phyloP scores from a whole-genome alignment of 2,329 filamentous ascomycete genomes.

The Pseudogymnoascus sp. region DNA sequence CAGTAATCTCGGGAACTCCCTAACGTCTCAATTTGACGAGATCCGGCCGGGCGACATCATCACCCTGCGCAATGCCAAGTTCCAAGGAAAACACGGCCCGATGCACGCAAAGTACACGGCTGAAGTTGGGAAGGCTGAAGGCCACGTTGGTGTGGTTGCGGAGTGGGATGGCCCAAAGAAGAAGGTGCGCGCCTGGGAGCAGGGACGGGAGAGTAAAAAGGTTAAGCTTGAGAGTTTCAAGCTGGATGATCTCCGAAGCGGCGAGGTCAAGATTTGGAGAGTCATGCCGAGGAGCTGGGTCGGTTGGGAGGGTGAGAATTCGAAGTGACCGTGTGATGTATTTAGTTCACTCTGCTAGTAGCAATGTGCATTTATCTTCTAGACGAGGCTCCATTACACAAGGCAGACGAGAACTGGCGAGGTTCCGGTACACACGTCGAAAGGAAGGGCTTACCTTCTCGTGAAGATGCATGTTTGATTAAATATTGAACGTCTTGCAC shows the following conservation, averaged over 20 bases:
- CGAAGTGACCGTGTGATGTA: constrained; percentile 21
- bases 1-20: constrained; percentile 88
- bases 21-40: constrained; percentile 81
- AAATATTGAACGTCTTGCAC: neutral
- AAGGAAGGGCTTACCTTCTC: too few relatives aligned
- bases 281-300: constrained; percentile 90
- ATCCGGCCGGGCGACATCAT: constrained; percentile 91
- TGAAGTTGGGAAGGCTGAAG: constrained; percentile 75
- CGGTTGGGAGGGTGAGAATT: constrained; percentile 65
- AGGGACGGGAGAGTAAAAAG: constrained; percentile 87
- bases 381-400: neutral
- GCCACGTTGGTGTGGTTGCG: constrained; percentile 82
- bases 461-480: neutral
- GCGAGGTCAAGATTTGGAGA: constrained; percentile 95
- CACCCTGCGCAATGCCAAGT: constrained; percentile 82
- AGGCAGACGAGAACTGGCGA: too few relatives aligned
- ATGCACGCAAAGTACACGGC: constrained; percentile 90
- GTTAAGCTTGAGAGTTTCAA: constrained; percentile 91
- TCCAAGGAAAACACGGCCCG: constrained; percentile 88
- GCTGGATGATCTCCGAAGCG: constrained; percentile 81
- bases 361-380: constrained; percentile 7
- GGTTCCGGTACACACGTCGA: too few relatives aligned
- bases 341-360: constrained; percentile 9
- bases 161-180: constrained; percentile 99
- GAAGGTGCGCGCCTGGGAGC: constrained; percentile 92